Conservation (phyloP, 805 yeast species). For the Wickerhamiella hasegawae region DNA sequence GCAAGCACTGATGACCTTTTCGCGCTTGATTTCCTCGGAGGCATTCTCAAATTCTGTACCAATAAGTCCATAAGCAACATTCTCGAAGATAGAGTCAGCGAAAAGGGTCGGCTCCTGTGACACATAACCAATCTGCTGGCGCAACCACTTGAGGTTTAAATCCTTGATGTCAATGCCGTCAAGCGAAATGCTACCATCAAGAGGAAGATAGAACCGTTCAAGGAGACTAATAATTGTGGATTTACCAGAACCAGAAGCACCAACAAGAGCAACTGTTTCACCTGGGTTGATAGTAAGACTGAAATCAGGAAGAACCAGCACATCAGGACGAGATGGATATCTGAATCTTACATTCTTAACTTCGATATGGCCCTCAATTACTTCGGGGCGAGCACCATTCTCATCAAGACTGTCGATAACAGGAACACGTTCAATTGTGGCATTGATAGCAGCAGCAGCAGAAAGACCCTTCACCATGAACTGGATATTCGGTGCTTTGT, state of each 20-base stretch:
- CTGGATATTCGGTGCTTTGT: constrained; percentile 16
- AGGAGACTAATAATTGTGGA: constrained; percentile 70
- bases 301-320: constrained; percentile 17
- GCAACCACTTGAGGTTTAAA: constrained; percentile 52
- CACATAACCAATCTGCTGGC: constrained; percentile 66
- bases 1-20: constrained; percentile 21
- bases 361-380: constrained; percentile 26
- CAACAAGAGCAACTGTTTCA: constrained; percentile 74
- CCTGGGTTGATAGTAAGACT: constrained; percentile 45
- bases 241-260: constrained; percentile 88
- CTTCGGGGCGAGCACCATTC: constrained; percentile 10
- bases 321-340: constrained; percentile 21
- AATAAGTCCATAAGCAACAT: constrained; percentile 64
- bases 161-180: constrained; percentile 69
- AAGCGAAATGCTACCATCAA: constrained; percentile 50
- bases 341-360: constrained; percentile 16
- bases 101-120: constrained; percentile 91
- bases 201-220: constrained; percentile 73
- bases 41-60: constrained; percentile 47
- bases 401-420: constrained; percentile 16
- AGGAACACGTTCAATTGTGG: constrained; percentile 20
- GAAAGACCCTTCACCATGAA: constrained; percentile 15
- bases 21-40: constrained; percentile 21
- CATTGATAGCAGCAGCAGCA: constrained; percentile 18
- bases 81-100: constrained; percentile 71